Conservation (phyloP, 169 alveolate species). For the Babesia caballi region DNA sequence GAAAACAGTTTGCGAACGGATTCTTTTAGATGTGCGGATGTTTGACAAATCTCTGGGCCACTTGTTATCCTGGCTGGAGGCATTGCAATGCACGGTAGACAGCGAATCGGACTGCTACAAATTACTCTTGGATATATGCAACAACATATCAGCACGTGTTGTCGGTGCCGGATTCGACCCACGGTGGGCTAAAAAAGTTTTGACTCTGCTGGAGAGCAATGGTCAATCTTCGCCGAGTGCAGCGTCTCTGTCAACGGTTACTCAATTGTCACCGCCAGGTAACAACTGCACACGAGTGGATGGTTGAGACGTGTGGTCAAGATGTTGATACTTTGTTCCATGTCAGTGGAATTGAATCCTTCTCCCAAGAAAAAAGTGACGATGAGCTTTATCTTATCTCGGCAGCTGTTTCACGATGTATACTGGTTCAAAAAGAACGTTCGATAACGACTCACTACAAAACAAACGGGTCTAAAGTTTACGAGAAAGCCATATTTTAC, state of each 20-base stretch:
- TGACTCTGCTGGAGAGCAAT: neutral
- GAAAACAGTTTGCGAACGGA: neutral
- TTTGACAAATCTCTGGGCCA: neutral
- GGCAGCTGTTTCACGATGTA: slow-evolving; percentile 9
- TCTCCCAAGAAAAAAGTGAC: neutral
- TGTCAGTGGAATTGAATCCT: neutral
- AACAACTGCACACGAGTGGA: neutral
- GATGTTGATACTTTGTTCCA: neutral
- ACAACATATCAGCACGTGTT: neutral
- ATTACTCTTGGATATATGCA: neutral
- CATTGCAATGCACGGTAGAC: neutral
- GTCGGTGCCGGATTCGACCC: neutral
- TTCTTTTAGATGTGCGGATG: neutral
- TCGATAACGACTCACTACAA: neutral
- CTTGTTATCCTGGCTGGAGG: slow-evolving; percentile 1
- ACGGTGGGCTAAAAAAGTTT: neutral
- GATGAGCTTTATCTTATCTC: slow-evolving; percentile 12
- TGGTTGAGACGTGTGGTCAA: neutral
- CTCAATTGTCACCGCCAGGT: slow-evolving; percentile 13
- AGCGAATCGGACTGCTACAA: neutral
- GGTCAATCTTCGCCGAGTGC: slow-evolving; percentile 1
- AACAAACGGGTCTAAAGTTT: neutral
- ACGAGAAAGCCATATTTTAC: neutral
- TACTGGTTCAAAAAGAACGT: slow-evolving; percentile 5
- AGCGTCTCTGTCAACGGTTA: slow-evolving; percentile 8